Evolutionary conservation across 2,329 filamentous ascomycete species (phyloP), one percentile per base, ranked within the genome.

Genomic region (Aspergillus niger): DNA sequence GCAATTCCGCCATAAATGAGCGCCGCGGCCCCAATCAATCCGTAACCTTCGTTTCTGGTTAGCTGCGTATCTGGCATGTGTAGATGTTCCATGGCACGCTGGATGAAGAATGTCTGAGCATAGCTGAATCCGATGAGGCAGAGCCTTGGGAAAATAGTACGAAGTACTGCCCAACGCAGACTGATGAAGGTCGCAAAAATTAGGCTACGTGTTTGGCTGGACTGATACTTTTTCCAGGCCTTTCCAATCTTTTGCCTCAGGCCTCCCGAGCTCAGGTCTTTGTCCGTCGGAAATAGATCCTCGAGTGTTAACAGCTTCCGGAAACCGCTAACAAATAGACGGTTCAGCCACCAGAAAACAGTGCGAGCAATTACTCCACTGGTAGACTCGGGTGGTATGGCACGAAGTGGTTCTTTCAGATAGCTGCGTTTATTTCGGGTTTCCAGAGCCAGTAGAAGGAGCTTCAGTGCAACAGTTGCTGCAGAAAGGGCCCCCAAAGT

Each of bases 381-480:
- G 2, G 65, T 67, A 1, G 65, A 57, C 51, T 74, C 71, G 8
- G 67, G 59, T 2, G 71, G 36, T 30, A 48, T 57, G 20, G 60
- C 48, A 5, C 53, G 48, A 17, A 60, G 67, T 17, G n/a, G 36
- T 5, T 55, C 61, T 32, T 63, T 63, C 4, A 71, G 63, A 28
- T 62, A 54, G 8, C 49, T 60, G 43, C 71, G 64, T 62, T 83
- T 84, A n/a, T 77, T 74, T 38, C 66, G 70, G 17, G 75, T 72
- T 67, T 83, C 82, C 1, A 80, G 70, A 8, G 77, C 65, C 3
- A 81, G 67, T 4, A 81, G 61, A n/a, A 77, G 63, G 5, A 76
- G 17, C 56, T 82, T 82, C 38, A 79, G 61, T 2, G 68, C 74
- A 17, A 79, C 59, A 5, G 72, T 68, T 1, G 74, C 69, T 1